Base-by-base conservation (phyloP, 441 rosid species). In the Corymbia citriodora region DNA sequence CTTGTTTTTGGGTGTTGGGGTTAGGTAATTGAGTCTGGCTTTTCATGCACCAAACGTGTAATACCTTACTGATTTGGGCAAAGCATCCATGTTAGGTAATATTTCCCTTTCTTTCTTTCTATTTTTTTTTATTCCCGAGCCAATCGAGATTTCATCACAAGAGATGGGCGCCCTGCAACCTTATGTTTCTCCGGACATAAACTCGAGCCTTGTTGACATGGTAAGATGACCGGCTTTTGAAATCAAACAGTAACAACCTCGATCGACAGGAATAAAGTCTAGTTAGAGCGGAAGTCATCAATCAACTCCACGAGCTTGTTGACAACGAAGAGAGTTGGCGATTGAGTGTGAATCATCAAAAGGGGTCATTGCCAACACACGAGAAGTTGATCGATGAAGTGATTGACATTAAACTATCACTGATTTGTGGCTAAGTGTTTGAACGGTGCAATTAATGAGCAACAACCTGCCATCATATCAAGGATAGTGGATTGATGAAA, bases 281-380 rank as follows among this genome's bases (percentile, higher is more conserved):
- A 15, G 15, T 72, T 12, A 5, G 1, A 59, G 10, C 14, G 25
- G 3, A 70, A 10, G 23, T 33, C 81, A 18, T 18, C 1, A 18
- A 1, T 70, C 81, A 10, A 10, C 49, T 10, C 19, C 4, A 72
- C 10, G 82, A 36, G 25, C 82, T 36, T 19, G 27, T 36, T 5
- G 8, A 72, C 1, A 36, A n/a, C 12, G 16, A 61, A 61, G 31
- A 61, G 16, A 10, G 16, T 61, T 11, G 33, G 17, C 5, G 14
- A 36, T 40, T 11, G 2, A 23, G 15, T 4, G 16, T 8, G 2
- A 72, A 27, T 40, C 1, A 10, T 40, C 27, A 0, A 74, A 0
- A 72, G 16, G 4, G 0, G 50, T 19, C 83, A 19, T 74, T 3
- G 1, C 29, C 14, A 40, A 7, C 50, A 11, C 50, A 5, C 10